Evolutionary conservation across 176 grass and related monocot genomes (phyloP), one percentile per base, ranked within the genome.

Genomic region (Tuctoria greenei): DNA sequence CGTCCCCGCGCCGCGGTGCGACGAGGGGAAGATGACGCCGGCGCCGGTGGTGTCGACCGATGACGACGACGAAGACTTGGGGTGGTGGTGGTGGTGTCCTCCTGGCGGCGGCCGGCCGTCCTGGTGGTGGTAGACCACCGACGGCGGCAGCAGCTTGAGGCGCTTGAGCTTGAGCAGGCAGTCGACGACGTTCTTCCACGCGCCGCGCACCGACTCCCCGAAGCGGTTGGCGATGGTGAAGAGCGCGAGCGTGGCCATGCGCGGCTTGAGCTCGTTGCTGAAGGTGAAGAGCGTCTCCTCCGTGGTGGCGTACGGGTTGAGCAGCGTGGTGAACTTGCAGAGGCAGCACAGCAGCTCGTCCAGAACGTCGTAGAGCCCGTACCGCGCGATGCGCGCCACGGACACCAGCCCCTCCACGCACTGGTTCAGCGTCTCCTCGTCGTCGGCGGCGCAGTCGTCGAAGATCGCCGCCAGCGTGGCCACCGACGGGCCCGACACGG

Each of bases 141-240:
- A 90, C 18, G 75, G 82, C 6, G 91, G 91, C 14, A 94, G 74
- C 62, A 98, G 73, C 85, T 92, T 93, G 71, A 98, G 83, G 2
- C 91, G 71, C 86, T 85, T 98, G 82, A 98, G 95, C 85, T 98
- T 98, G 67, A 94, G 87, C 64, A 98, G 52, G 88, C 95, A 98
- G 20, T 98, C 91, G 20, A 92, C 47, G 44, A 94, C 69, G 78
- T 94, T 98, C 84, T 86, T 98, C 89, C 91, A 57, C 0, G 95
- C 89, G 21, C 91, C 91, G 8, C 82, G 84, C 21, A 94, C 65
- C 0, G 91, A 92, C 50, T 92, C 88, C 16, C 95, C 95, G 79
- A 94, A 98, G 44, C 82, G 76, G 82, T 98, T 98, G 59, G 84
- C 91, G 58, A 98, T 88, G 74, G 91, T 98, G 83, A 98, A 98